These are phyloP conservation scores for Amyloporia xantha DNA, from an alignment of 768 basidiomycete species.

Conservation along the genomic window DNA sequence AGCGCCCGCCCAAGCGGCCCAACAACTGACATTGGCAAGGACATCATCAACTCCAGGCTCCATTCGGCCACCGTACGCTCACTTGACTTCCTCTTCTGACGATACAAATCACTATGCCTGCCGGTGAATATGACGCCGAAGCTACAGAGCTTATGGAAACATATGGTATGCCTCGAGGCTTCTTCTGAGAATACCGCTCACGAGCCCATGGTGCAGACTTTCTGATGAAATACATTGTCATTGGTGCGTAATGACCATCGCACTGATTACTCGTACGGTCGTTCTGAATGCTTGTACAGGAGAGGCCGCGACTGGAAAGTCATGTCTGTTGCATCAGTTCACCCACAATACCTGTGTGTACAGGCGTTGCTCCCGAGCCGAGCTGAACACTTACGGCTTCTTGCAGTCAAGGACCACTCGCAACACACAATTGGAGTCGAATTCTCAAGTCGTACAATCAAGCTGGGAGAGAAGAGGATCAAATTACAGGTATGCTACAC, in stretches of 20 bases:
- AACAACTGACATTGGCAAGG: too few relatives aligned
- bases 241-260: slow-evolving; percentile 47
- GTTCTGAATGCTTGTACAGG: slow-evolving; percentile 38
- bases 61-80: too few relatives aligned
- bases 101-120: slow-evolving; percentile 10
- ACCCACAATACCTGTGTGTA: slow-evolving; percentile 87
- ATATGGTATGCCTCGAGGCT: slow-evolving; percentile 55
- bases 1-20: too few relatives aligned
- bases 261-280: not conserved
- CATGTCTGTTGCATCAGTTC: slow-evolving; percentile 93
- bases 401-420: slow-evolving; percentile 86
- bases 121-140: slow-evolving; percentile 60
- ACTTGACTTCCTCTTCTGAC: too few relatives aligned
- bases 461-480: slow-evolving; percentile 88
- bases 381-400: slow-evolving; percentile 1
- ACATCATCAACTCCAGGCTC: too few relatives aligned
- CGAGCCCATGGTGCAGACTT: slow-evolving; percentile 51
- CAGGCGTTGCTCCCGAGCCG: not conserved
- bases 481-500: slow-evolving; percentile 72
- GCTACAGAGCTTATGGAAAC: slow-evolving; percentile 92
- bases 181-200: not conserved
- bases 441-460: slow-evolving; percentile 90
- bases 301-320: slow-evolving; percentile 96
- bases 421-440: slow-evolving; percentile 99
- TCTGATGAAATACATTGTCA: slow-evolving; percentile 97